phyloP scores from a whole-genome alignment of 257 asterid species.

The Cordia subcordata region DNA sequence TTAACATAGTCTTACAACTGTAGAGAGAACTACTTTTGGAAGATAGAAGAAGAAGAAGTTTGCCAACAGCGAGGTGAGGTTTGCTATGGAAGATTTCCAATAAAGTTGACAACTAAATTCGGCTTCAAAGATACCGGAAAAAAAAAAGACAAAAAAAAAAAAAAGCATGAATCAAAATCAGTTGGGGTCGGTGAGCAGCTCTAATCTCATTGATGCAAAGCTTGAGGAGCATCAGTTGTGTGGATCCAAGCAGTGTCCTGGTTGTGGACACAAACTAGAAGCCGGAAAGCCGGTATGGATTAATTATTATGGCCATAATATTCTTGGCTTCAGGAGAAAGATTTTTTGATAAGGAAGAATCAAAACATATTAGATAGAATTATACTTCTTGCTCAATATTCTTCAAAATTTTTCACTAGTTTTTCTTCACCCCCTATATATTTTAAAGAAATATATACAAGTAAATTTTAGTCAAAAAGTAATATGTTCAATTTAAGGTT shows the following conservation, averaged over 20 bases:
- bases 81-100: not conserved
- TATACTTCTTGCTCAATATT: conserved; percentile 15
- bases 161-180: not conserved
- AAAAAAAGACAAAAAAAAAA: not conserved
- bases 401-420: not conserved
- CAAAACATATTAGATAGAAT: conserved; percentile 23
- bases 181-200: not conserved
- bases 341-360: conserved; percentile 11
- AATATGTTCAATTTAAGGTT: too few relatives aligned
- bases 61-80: not conserved
- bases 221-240: conserved; percentile 92
- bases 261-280: conserved; percentile 95
- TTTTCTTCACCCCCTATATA: not conserved
- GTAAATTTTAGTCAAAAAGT: not conserved
- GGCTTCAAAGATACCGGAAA: too few relatives aligned
- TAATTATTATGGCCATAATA: conserved; percentile 11
- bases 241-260: conserved; percentile 95
- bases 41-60: not conserved
- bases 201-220: conserved; percentile 91
- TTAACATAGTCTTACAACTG: not conserved
- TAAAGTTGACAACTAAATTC: not conserved
- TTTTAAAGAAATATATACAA: not conserved
- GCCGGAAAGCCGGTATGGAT: conserved; percentile 66
- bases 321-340: conserved; percentile 42
- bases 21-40: not conserved